These are phyloP conservation scores for Raphidocelis subcapitata DNA, from an alignment of 139 green algal genomes.

Conservation along the genomic window DNA sequence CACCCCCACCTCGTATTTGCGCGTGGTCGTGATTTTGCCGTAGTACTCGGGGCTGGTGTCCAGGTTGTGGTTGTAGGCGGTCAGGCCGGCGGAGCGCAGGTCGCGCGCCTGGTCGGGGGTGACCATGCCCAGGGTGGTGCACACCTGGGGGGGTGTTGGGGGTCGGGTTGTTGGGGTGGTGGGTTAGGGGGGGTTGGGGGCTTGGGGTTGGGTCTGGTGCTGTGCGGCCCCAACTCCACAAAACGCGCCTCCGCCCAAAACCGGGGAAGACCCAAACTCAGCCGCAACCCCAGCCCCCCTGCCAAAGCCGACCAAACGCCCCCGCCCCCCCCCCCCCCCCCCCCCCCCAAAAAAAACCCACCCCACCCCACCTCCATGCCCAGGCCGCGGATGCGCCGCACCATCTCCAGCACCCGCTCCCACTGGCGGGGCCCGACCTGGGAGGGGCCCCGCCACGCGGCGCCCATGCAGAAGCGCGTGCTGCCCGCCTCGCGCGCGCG, in stretches of 20 bases:
- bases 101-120: constrained; percentile 77
- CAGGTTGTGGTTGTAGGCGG: constrained; percentile 99
- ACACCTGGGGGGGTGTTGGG: constrained; percentile 45
- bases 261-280: too few relatives aligned
- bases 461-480: constrained; percentile 99
- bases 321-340: too few relatives aligned
- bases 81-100: constrained; percentile 91
- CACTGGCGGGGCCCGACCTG: constrained; percentile 88
- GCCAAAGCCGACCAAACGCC: too few relatives aligned
- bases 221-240: too few relatives aligned
- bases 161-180: too few relatives aligned
- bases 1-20: constrained; percentile 70
- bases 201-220: too few relatives aligned
- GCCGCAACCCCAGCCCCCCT: not conserved
- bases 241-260: too few relatives aligned
- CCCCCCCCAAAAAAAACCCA: too few relatives aligned
- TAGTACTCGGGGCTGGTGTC: constrained; percentile 98
- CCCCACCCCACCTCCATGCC: constrained; percentile 84
- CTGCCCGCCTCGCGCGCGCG: constrained; percentile 87
- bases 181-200: too few relatives aligned
- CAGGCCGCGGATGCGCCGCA: constrained; percentile 69
- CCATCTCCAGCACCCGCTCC: constrained; percentile 91
- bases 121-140: constrained; percentile 89
- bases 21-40: constrained; percentile 85
- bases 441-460: constrained; percentile 91